These are phyloP conservation scores for Spiraea crenata DNA, from an alignment of 331 rosid genomes.

Conservation along the genomic window DNA sequence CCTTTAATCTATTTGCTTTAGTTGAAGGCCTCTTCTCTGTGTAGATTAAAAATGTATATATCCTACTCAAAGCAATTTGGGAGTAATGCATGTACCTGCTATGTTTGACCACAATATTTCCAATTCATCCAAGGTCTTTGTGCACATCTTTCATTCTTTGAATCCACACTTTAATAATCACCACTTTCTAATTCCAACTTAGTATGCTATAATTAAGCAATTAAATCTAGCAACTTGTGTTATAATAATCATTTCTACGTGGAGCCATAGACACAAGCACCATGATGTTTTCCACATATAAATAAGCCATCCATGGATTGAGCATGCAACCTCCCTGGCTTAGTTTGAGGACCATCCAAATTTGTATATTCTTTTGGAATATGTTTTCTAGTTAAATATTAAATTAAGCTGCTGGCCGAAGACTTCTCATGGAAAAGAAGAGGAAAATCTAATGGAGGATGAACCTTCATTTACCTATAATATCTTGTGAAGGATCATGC, in stretches of 20 bases:
- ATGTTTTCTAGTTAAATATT: constrained; percentile 4
- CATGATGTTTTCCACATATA: neutral
- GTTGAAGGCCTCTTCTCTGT: neutral
- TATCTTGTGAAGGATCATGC: neutral
- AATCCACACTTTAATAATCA: neutral
- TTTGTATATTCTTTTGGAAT: neutral
- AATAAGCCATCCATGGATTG: constrained; percentile 3
- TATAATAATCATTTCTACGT: constrained; percentile 5
- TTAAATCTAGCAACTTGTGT: neutral
- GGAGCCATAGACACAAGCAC: constrained; percentile 4
- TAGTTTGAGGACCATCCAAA: neutral
- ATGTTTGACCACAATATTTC: constrained; percentile 2
- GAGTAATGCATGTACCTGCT: neutral
- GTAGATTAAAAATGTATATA: neutral
- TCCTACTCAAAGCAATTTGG: neutral
- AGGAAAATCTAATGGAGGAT: neutral
- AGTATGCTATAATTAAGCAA: neutral
- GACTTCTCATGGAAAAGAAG: neutral
- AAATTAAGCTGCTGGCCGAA: neutral
- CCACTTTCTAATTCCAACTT: constrained; percentile 1
- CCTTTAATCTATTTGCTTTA: neutral
- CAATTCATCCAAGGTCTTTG: neutral
- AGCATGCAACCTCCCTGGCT: constrained; percentile 11
- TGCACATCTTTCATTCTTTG: constrained; percentile 4
- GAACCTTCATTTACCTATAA: neutral